Evolutionary conservation across 805 yeast genomes (phyloP).

Genomic region (Wilhelminamyces savonicus): DNA sequence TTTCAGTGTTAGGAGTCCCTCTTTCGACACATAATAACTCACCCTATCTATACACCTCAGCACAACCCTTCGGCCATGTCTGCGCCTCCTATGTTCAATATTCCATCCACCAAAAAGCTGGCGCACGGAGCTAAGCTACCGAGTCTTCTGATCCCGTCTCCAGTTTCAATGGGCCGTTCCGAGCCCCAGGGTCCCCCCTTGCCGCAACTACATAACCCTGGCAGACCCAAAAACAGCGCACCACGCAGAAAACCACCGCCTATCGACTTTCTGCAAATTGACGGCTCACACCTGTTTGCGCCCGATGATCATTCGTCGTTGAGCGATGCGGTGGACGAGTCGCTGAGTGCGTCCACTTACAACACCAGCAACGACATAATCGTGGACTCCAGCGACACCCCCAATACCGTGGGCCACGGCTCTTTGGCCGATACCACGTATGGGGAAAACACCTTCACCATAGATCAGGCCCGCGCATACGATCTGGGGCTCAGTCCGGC

Average conservation of each 20-base stretch:
- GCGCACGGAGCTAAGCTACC: constrained; percentile 15
- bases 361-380: constrained; percentile 1
- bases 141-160: constrained; percentile 24
- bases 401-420: background rate
- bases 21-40: too few species aligned
- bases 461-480: background rate
- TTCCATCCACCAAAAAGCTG: constrained; percentile 23
- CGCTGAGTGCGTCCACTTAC: background rate
- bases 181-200: background rate
- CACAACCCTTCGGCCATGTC: too few species aligned
- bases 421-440: too few species aligned
- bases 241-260: constrained; percentile 37
- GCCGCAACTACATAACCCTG: background rate
- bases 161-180: constrained; percentile 9
- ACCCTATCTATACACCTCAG: too few species aligned
- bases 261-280: constrained; percentile 31
- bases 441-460: background rate
- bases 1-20: too few species aligned
- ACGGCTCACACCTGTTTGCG: constrained; percentile 16
- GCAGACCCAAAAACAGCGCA: background rate
- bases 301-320: constrained; percentile 2
- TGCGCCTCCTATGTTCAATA: constrained; percentile 30
- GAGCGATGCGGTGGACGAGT: background rate
- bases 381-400: constrained; percentile 3
- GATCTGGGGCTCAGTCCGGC: background rate